Evolutionary conservation across 768 basidiomycete genomes (phyloP), one percentile per base, ranked within the genome.

Genomic region (Rhodotorula paludigena): DNA sequence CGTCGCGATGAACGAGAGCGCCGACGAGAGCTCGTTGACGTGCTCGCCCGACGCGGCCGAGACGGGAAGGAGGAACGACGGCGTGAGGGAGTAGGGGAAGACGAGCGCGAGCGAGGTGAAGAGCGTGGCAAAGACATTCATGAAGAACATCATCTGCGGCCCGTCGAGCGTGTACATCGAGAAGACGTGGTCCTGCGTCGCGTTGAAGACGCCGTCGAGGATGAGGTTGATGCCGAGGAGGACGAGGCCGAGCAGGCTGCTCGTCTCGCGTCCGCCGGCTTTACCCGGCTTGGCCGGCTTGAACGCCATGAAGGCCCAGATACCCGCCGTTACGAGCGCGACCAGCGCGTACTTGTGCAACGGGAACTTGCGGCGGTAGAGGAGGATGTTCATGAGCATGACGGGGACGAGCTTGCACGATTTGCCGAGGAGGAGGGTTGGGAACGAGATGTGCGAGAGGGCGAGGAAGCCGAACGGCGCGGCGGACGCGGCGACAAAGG

Each of bases 71-170:
- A 92, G 88, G 61, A 92, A 89, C 73, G 86, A 83, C 3, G 87
- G 91, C 6, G 57, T 59, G 33, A 66, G 65, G 45, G 78, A 60
- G 25, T 71, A 64, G n/a, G 68, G 79, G 73, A 52, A 73, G 60
- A 71, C 25, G 36, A 91, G 81, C 6, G 87, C 90, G 55, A 90
- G 82, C 12, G 88, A 77, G 35, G 96, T 85, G 18, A 86, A 76
- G 44, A 87, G 68, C 6, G 92, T 89, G 79, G 88, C 87, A 80
- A 93, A 87, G 35, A 89, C 73, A 77, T 92, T 94, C 79, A 99
- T 94, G 86, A 86, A 94, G 77, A 98, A 87, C 96, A 99, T 98
- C 93, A 99, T 97, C 77, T 99, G 96, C 78, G 96, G 92, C 14
- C 96, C 96, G 5, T 84, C 81, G 51, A 85, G 82, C 28, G 84